A percentile compares a stretch with the other conserved stretches of the same genome.
These are phyloP conservation scores for Silene latifolia DNA, from an alignment of 148 eudicot genomes.

Conservation along the genomic window DNA sequence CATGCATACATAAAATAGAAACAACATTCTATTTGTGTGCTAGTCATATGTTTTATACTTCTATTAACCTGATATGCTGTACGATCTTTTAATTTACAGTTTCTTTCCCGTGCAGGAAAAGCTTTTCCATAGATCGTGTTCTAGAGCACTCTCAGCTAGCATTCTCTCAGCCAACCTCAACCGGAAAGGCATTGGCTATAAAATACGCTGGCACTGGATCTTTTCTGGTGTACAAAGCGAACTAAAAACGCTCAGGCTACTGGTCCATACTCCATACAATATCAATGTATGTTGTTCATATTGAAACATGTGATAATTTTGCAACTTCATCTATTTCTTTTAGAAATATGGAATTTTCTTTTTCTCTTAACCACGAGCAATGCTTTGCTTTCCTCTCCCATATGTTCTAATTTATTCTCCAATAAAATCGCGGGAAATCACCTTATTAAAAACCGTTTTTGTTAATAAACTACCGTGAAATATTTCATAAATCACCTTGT, in stretches of 20 bases:
- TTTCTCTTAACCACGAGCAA: neutral
- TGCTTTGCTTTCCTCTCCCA: neutral
- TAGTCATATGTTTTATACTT: neutral
- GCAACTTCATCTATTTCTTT: neutral
- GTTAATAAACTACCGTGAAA: neutral
- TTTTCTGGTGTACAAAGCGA: conserved; percentile 50
- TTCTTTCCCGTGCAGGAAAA: conserved; percentile 40
- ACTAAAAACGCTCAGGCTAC: conserved; percentile 13
- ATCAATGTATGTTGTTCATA: conserved; percentile 8
- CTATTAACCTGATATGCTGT: neutral
- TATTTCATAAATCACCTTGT: neutral
- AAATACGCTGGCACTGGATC: conserved; percentile 39
- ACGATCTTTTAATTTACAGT: neutral
- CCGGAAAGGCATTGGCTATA: conserved; percentile 46
- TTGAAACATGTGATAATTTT: neutral
- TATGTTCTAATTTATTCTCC: neutral
- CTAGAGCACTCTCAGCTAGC: conserved; percentile 43
- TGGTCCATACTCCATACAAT: neutral
- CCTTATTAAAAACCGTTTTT: neutral
- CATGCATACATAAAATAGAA: neutral
- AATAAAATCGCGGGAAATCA: neutral
- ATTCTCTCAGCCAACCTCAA: conserved; percentile 58
- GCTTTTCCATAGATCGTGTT: conserved; percentile 28
- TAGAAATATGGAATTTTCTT: neutral
- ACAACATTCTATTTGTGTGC: conserved; percentile 2